Evolutionary conservation across 371 early-diverging fungal genomes (phyloP).

Genomic region (Mortierella sp.): DNA sequence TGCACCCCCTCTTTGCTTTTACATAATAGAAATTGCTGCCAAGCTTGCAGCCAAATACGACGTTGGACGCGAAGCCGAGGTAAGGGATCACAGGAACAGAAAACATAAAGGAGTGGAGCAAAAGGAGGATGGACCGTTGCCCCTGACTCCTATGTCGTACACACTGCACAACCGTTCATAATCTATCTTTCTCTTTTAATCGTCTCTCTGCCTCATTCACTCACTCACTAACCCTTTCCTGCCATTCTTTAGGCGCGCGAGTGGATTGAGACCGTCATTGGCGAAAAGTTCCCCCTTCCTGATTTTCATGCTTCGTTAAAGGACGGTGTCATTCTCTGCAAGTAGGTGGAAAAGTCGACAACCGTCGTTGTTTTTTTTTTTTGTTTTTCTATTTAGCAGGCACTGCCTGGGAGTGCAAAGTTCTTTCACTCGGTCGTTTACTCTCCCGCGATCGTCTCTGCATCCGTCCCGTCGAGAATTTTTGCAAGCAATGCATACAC

Average conservation of each 20-base stretch:
- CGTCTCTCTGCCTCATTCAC: background rate
- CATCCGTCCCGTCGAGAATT: background rate
- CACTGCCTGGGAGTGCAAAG: background rate
- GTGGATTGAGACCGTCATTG: constrained; percentile 78
- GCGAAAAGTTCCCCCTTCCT: constrained; percentile 62
- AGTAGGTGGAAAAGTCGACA: constrained; percentile 58
- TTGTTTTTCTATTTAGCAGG: background rate
- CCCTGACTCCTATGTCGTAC: background rate
- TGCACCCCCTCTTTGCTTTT: background rate
- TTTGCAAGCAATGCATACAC: background rate
- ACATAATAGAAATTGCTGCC: constrained; percentile 64
- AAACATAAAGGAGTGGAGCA: background rate
- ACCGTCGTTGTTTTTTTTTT: background rate
- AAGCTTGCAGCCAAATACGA: constrained; percentile 72
- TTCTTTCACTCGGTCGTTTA: background rate
- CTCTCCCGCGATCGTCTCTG: background rate
- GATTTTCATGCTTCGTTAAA: constrained; percentile 79
- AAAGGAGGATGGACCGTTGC: background rate
- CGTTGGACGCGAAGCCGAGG: constrained; percentile 64
- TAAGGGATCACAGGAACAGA: constrained; percentile 2
- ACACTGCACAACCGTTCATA: background rate
- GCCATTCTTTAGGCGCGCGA: constrained; percentile 60
- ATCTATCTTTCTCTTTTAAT: background rate
- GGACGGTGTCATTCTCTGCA: constrained; percentile 89
- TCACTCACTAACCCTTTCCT: background rate